phyloP scores from a whole-genome alignment of 768 basidiomycete species.

The Kwoniella botswanensis region DNA sequence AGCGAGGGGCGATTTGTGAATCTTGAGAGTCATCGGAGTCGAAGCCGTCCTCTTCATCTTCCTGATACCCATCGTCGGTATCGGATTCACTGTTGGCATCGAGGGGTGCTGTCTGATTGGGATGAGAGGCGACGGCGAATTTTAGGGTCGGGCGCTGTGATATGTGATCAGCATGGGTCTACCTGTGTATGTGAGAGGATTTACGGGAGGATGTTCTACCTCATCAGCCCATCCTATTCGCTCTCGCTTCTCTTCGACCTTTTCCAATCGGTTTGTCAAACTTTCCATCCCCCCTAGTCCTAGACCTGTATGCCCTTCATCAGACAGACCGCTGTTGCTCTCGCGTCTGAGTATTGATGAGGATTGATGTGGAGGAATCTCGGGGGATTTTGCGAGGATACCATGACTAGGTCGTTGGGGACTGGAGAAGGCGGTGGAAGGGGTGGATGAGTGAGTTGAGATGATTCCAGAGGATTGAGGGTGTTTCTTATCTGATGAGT shows the following conservation, averaged over 20 bases:
- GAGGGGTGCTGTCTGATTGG: conserved; percentile 1
- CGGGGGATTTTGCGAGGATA: conserved; percentile 12
- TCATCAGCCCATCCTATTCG: conserved; percentile 37
- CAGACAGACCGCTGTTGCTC: conserved; percentile 24
- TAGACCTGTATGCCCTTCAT: conserved; percentile 23
- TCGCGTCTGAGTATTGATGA: conserved; percentile 36
- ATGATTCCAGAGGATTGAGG: not conserved
- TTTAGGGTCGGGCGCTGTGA: conserved; percentile 21
- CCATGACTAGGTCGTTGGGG: conserved; percentile 26
- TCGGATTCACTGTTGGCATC: conserved; percentile 28
- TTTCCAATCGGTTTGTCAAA: conserved; percentile 21
- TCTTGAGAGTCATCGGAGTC: conserved; percentile 29
- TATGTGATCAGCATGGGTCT: not conserved
- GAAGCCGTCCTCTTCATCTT: conserved; percentile 45
- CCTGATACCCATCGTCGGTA: conserved; percentile 40
- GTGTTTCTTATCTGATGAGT: conserved; percentile 8
- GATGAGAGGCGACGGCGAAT: conserved; percentile 33
- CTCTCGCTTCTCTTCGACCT: conserved; percentile 40
- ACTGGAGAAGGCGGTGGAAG: conserved; percentile 41
- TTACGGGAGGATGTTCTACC: conserved; percentile 26
- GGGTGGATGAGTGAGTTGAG: conserved; percentile 29
- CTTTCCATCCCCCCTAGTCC: conserved; percentile 16
- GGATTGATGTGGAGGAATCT: not conserved
- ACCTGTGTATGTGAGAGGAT: not conserved
- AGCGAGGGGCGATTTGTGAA: conserved; percentile 24